Conservation (phyloP, 495 filamentous ascomycete genomes). For the Hyaloscypha variabilis region DNA sequence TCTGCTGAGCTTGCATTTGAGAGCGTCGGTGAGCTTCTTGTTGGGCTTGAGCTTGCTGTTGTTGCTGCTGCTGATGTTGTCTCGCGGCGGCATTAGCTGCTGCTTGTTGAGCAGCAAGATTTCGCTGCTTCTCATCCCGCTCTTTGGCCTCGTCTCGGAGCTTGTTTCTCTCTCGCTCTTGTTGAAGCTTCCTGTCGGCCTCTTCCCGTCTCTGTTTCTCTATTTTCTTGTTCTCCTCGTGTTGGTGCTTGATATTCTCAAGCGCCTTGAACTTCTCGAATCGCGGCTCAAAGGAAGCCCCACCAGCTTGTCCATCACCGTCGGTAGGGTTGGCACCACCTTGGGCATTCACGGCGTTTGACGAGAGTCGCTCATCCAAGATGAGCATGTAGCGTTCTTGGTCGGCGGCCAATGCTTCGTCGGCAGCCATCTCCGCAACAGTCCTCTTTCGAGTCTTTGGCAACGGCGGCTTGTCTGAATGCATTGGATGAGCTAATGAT, state of each 20-base stretch:
- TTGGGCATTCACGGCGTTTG: conserved; percentile 52
- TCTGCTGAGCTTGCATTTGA: conserved; percentile 32
- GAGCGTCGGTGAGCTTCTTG: background rate
- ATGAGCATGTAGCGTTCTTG: conserved; percentile 91
- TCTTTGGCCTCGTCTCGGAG: conserved; percentile 40
- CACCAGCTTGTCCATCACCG: conserved; percentile 73
- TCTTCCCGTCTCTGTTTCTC: conserved; percentile 63
- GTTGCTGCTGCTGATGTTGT: conserved; percentile 36
- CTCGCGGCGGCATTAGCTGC: background rate
- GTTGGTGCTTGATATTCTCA: conserved; percentile 77
- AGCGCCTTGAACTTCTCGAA: conserved; percentile 92
- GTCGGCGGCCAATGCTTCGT: conserved; percentile 87
- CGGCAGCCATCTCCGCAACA: conserved; percentile 88
- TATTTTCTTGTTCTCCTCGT: conserved; percentile 70
- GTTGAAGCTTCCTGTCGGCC: conserved; percentile 63
- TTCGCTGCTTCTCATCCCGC: conserved; percentile 37
- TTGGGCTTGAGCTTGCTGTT: conserved; percentile 47
- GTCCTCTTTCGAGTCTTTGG: conserved; percentile 93
- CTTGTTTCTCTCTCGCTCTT: conserved; percentile 49
- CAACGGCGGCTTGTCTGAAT: conserved; percentile 72
- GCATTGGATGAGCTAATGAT: conserved; percentile 71
- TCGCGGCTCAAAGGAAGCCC: conserved; percentile 74
- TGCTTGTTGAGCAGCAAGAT: conserved; percentile 27
- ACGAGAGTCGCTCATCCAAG: conserved; percentile 81
- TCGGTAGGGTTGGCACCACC: conserved; percentile 63